phyloP scores from a whole-genome alignment of 2,329 filamentous ascomycete genomes.

The Exophiala oligosperma region DNA sequence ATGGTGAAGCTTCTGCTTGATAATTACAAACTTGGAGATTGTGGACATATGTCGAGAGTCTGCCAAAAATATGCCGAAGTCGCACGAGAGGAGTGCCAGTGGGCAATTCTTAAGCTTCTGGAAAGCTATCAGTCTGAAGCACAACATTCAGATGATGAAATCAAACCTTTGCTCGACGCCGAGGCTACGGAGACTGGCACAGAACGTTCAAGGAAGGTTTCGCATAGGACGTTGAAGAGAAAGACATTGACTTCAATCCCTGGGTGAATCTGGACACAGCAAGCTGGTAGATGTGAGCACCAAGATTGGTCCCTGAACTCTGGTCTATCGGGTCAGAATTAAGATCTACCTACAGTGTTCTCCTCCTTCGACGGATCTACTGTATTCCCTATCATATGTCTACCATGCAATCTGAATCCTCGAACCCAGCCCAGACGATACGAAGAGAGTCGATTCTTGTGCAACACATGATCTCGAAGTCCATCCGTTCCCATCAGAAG shows the following conservation, averaged over 20 bases:
- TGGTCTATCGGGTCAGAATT: not conserved
- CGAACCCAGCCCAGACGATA: constrained; percentile 8
- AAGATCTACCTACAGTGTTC: not conserved
- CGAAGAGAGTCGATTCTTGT: constrained; percentile 7
- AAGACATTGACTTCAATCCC: too few species aligned
- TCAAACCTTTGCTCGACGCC: too few species aligned
- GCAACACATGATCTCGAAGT: constrained; percentile 6
- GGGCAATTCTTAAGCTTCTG: constrained; percentile 9
- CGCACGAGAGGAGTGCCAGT: constrained; percentile 8
- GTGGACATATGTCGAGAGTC: not conserved
- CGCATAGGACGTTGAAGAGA: too few species aligned
- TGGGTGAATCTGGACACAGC: too few species aligned
- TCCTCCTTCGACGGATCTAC: not conserved
- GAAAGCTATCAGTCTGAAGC: constrained; percentile 3
- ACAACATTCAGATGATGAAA: too few species aligned
- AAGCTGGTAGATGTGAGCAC: not conserved
- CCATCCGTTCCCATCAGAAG: constrained; percentile 7
- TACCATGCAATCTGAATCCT: not conserved
- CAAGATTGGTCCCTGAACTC: too few species aligned
- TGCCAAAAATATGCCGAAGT: constrained; percentile 1
- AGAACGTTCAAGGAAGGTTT: too few species aligned
- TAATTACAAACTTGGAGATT: constrained; percentile 9
- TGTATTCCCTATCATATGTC: not conserved
- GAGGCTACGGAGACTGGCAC: too few species aligned
- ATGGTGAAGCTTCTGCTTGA: constrained; percentile 20